phyloP scores from a whole-genome alignment of 2,329 filamentous ascomycete species.

The Dactylellina leptospora region DNA sequence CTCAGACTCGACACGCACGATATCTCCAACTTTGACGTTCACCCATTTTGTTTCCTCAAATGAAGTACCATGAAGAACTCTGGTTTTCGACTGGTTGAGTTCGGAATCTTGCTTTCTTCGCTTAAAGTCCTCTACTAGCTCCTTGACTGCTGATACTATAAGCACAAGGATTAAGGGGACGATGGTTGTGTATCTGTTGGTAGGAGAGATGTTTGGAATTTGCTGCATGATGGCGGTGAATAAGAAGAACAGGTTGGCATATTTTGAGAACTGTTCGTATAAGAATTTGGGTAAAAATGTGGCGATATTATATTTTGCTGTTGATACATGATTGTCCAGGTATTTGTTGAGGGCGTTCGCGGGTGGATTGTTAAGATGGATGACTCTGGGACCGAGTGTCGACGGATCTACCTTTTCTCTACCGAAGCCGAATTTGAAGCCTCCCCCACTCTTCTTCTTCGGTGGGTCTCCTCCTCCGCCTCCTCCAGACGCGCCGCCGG shows the following conservation, averaged over 20 bases:
- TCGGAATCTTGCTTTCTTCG: conserved; percentile 85
- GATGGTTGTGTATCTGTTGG: conserved; percentile 95
- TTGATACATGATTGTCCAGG: conserved; percentile 95
- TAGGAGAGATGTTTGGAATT: conserved; percentile 92
- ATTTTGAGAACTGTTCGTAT: conserved; percentile 98
- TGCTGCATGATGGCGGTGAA: conserved; percentile 95
- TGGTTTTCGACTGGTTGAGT: conserved; percentile 86
- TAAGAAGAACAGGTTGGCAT: conserved; percentile 98
- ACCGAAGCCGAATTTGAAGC: conserved; percentile 93
- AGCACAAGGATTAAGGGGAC: conserved; percentile 90
- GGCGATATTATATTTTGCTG: conserved; percentile 92
- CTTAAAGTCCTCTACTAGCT: conserved; percentile 91
- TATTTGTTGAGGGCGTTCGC: conserved; percentile 91
- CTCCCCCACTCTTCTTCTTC: conserved; percentile 68
- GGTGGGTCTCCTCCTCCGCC: conserved; percentile 60
- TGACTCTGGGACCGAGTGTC: conserved; percentile 87
- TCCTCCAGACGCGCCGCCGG: conserved; percentile 61
- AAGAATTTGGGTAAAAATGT: conserved; percentile 97
- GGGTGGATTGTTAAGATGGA: conserved; percentile 94
- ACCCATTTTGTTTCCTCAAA: conserved; percentile 94
- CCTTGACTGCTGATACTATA: conserved; percentile 93
- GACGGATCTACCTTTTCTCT: conserved; percentile 85
- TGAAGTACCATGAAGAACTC: conserved; percentile 79
- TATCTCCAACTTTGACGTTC: conserved; percentile 89
- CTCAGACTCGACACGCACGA: conserved; percentile 91